phyloP scores from a whole-genome alignment of 2,329 filamentous ascomycete genomes.

The Trichoderma sp. region DNA sequence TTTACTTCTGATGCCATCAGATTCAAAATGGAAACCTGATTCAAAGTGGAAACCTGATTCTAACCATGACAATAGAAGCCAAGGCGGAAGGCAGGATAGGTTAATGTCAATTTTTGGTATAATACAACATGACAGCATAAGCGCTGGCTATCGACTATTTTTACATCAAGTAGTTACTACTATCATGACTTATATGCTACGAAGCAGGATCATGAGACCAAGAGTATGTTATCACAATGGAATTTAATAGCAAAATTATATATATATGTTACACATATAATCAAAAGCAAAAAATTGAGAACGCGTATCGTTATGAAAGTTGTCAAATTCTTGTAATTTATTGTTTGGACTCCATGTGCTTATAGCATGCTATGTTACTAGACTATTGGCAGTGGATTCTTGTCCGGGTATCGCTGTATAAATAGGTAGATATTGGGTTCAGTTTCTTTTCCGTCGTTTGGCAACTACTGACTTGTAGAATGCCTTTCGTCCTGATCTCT shows the following conservation, averaged over 20 bases:
- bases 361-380: background rate
- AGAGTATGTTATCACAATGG: slow-evolving; percentile 2
- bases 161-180: background rate
- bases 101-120: slow-evolving; percentile 33
- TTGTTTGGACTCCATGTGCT: background rate
- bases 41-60: background rate
- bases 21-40: background rate
- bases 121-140: background rate
- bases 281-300: background rate
- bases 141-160: background rate
- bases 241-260: background rate
- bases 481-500: slow-evolving; percentile 84
- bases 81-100: slow-evolving; percentile 71
- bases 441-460: slow-evolving; percentile 34
- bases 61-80: slow-evolving; percentile 55
- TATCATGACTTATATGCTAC: slow-evolving; percentile 5
- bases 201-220: slow-evolving; percentile 1
- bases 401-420: background rate
- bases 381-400: background rate
- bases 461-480: slow-evolving; percentile 79
- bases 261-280: background rate
- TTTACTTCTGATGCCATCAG: background rate
- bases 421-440: background rate
- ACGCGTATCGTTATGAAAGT: background rate
- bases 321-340: background rate